Evolutionary conservation across 2,329 filamentous ascomycete genomes (phyloP), one percentile per base, ranked within the genome.

Genomic region (Pseudogymnoascus verrucosus): DNA sequence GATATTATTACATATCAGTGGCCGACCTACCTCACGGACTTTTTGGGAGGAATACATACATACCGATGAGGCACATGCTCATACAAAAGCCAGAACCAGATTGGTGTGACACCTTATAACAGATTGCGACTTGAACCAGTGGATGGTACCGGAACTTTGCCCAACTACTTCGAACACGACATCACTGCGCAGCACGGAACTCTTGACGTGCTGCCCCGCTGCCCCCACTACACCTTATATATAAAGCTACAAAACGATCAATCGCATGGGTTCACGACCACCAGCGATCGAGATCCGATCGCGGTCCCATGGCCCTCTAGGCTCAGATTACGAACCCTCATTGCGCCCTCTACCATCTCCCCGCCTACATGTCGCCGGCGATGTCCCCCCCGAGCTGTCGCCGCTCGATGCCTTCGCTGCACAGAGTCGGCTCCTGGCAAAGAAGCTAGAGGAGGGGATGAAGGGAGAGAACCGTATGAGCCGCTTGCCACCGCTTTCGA

Each of bases 361-460:
- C 44, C 87, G 89, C 66, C 78, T 91, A 65, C 89, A 92, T 75
- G 82, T 90, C 64, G 89, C 89, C 64, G 90, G 90, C 66, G 90
- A 93, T 70, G 84, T 89, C 1, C 93, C 95, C 19, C 95, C 95
- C 4, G 90, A 95, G 62, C 82, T 98, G 64, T 98, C 95, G 6
- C 95, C 95, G 10, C 84, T 99, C 68, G 95, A 99, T 81, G 93
- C 93, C 59, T 96, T 99, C 74, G 93, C 93, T 21, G 83, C 93
- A 66, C 93, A 98, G 73, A 96, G 93, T 70, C 88, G 93, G 64
- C 79, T 96, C 70, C 83, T 99, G 61, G 92, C 92, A 40, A 90
- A 86, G 76, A 89, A 96, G 76, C 85, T 99, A 66, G 89, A 96
- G 74, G 88, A 95, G 69, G 88, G 85, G 67, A 84, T 85, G 65